These are phyloP conservation scores for Phaeosphaeria sp. DNA, from an alignment of 2,329 filamentous ascomycete species.

Conservation along the genomic window DNA sequence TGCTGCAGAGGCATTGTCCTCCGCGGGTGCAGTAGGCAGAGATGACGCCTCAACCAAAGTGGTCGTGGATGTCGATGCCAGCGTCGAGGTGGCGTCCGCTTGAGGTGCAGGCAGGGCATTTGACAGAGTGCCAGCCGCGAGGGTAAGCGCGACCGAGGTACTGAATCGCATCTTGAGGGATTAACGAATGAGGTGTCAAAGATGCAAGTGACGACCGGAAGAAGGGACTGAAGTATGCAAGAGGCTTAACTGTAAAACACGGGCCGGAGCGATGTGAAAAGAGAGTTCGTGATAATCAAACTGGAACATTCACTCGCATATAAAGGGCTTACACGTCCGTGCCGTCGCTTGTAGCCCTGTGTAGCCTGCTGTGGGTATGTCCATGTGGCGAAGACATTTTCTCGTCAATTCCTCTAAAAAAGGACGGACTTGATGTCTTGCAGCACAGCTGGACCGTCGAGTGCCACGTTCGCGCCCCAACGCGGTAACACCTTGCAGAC, in stretches of 20 bases:
- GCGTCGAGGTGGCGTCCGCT: conserved; percentile 11
- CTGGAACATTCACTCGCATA: background rate
- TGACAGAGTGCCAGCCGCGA: conserved; percentile 32
- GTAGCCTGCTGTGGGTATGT: background rate
- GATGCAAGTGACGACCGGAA: background rate
- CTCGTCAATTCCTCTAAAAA: background rate
- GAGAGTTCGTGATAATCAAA: background rate
- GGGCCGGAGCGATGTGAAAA: background rate
- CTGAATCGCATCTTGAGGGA: conserved; percentile 33
- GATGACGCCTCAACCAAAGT: conserved; percentile 10
- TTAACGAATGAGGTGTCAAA: background rate
- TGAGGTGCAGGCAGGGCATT: conserved; percentile 33
- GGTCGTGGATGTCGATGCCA: background rate
- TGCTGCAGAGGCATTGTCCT: conserved; percentile 27
- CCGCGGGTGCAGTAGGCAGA: conserved; percentile 26
- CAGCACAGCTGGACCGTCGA: background rate
- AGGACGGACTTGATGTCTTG: background rate
- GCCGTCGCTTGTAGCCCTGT: background rate
- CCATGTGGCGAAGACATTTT: conserved; percentile 1
- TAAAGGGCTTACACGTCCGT: background rate
- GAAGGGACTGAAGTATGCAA: background rate
- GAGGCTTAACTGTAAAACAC: conserved; percentile 2
- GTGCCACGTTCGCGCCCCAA: background rate
- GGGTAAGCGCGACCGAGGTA: conserved; percentile 26
- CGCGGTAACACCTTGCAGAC: background rate